Percentiles rank a stretch among this genome's conserved stretches.
Evolutionary conservation across 805 yeast genomes (phyloP).

Genomic region (Candida corydali): DNA sequence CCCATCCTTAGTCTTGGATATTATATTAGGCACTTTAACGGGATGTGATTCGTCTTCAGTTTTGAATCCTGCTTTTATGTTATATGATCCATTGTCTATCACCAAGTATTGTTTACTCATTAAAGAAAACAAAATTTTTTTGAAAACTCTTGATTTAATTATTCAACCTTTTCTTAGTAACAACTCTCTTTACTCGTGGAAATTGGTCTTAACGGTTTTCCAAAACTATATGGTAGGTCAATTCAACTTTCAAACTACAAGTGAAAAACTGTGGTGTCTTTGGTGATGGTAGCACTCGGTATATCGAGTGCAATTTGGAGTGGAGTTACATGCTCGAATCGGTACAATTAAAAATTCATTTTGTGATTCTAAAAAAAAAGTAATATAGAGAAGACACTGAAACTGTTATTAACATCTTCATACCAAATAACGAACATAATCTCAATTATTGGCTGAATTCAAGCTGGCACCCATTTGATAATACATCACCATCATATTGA

Average conservation of each 20-base stretch:
- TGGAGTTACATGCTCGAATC: background rate
- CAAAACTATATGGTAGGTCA: too few relatives aligned
- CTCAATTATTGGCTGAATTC: too few relatives aligned
- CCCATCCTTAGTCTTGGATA: conserved; percentile 74
- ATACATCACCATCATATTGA: too few relatives aligned
- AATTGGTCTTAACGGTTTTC: too few relatives aligned
- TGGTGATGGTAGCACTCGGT: background rate
- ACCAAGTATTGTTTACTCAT: conserved; percentile 39
- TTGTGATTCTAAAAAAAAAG: background rate
- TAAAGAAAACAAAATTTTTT: background rate
- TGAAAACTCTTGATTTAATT: too few relatives aligned
- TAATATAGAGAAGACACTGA: too few relatives aligned
- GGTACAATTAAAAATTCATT: background rate
- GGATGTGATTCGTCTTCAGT: conserved; percentile 30
- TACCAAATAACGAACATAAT: too few relatives aligned
- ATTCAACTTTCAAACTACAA: too few relatives aligned
- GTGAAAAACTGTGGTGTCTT: conserved; percentile 1
- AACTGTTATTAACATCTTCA: too few relatives aligned
- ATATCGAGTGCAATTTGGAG: background rate
- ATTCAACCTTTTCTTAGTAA: too few relatives aligned
- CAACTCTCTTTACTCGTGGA: too few relatives aligned
- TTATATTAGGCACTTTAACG: conserved; percentile 57
- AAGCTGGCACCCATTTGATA: too few relatives aligned
- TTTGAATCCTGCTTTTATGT: conserved; percentile 51
- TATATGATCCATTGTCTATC: conserved; percentile 87